Percentiles rank a stretch among this genome's conserved stretches.
Conservation (phyloP, 1,139 yeast species). For the Diutina pseudorugosa region DNA sequence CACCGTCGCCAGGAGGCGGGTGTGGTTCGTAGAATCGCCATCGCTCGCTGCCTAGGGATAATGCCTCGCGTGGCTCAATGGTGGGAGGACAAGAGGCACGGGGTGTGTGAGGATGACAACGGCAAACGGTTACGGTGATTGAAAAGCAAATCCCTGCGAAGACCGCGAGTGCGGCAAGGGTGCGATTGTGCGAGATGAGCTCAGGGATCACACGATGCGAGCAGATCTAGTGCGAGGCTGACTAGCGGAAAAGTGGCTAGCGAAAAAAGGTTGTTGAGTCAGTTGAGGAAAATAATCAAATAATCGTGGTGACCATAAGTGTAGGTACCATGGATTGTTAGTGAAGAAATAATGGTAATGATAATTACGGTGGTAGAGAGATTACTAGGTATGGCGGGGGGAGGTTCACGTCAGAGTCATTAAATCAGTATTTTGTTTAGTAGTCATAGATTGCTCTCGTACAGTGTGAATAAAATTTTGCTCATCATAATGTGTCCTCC, state of each 20-base stretch:
- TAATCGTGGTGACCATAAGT: no score
- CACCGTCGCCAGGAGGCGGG: not conserved
- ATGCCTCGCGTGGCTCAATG: not conserved
- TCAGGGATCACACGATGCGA: no score
- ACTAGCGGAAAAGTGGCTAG: no score
- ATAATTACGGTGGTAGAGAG: no score
- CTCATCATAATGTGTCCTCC: constrained; percentile 30
- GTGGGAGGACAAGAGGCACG: not conserved
- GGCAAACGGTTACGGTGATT: not conserved
- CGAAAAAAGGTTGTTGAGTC: no score
- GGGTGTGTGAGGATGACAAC: no score
- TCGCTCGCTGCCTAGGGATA: not conserved
- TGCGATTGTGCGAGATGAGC: not conserved
- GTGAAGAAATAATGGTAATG: no score
- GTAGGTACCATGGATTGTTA: no score
- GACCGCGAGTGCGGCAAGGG: no score
- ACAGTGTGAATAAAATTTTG: constrained; percentile 51
- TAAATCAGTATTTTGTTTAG: constrained; percentile 56
- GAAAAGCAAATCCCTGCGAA: not conserved
- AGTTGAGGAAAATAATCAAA: no score
- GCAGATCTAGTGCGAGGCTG: no score
- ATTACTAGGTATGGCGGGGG: no score
- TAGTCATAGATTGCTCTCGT: constrained; percentile 42
- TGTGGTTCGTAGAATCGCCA: not conserved
- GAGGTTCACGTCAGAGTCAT: constrained; percentile 53